Base-by-base conservation (phyloP, 2,329 filamentous ascomycete genomes). In the Westerdykella aurantiaca region DNA sequence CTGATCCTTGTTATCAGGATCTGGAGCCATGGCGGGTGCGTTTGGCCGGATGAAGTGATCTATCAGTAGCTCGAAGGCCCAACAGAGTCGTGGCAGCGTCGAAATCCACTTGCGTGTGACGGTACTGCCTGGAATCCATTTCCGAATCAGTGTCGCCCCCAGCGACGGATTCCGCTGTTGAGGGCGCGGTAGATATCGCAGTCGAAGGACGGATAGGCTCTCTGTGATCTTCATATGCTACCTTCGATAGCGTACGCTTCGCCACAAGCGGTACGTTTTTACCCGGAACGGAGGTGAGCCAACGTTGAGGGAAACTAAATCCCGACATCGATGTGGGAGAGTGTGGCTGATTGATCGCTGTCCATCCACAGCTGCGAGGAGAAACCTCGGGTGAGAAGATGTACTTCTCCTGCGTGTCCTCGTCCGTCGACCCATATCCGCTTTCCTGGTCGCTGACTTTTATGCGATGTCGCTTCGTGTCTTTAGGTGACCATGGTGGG, bases 351-450 rank as follows among this genome's bases (percentile, higher is more conserved):
- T 76, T 76, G 39, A 72, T 57, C 0, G 70, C 66, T 1, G 64
- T 72, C 61, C 68, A 75, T 33, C 52, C 51, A 17, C 60, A 63
- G 39, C 56, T 63, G n/a, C 60, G 60, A 12, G 67, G 64, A 35
- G 69, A 66, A 1, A 64, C 65, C 14, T 65, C 55, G 1, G 72
- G 69, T 1, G 72, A 73, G 35, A 60, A 56, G 39, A 58, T 58
- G 48, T 53, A 48, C 62, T 47, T 57, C 40, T 61, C 68, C 37
- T 63, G 67, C 1, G 53, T 51, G 10, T 72, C 69, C 0, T 64
- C 69, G 13, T 72, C 69, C 4, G 64, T 70, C 9, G 25, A 29
- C 9, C 63, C 66, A 38, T 73, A 73, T 1, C 66, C 68, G 42
- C 68, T 73, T 44, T 68, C 58, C 21, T 55, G 48, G 52, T 66